Percentiles rank a stretch among this genome's conserved stretches.
Conservation (phyloP, 2,329 filamentous ascomycete species). For the Trichoderma cornu-damae region DNA sequence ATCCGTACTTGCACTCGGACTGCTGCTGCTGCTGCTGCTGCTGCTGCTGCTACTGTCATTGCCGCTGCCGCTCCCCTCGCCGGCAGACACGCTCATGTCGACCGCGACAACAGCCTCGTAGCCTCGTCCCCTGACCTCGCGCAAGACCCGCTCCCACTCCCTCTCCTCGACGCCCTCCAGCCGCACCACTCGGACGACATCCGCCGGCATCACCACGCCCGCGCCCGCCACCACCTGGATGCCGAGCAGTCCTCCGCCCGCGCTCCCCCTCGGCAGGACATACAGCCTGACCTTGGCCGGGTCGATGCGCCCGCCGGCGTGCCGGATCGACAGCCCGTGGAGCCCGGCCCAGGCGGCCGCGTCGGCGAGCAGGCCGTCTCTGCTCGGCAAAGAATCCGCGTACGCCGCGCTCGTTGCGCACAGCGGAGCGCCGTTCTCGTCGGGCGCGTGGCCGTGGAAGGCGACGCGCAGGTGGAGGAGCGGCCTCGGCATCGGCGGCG, state of each 20-base stretch:
- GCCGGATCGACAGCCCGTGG: background rate
- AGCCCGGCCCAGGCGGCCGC: background rate
- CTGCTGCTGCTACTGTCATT: no score
- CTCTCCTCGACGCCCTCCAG: constrained; percentile 26
- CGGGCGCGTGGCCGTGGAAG: background rate
- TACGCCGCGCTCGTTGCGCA: background rate
- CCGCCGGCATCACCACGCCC: constrained; percentile 17
- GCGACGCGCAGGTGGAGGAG: background rate
- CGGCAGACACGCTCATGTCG: constrained; percentile 19
- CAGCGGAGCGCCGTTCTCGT: background rate
- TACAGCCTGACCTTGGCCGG: background rate
- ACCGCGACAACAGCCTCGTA: constrained; percentile 26
- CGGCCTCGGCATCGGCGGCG: background rate
- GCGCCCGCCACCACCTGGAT: background rate
- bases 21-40: no score
- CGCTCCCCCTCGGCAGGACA: background rate
- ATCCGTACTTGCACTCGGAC: no score
- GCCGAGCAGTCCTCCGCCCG: background rate
- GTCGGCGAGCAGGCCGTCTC: background rate
- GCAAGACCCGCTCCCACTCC: constrained; percentile 26
- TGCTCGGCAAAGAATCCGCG: background rate
- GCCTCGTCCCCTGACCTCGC: constrained; percentile 13
- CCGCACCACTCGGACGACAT: constrained; percentile 30
- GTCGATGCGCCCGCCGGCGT: background rate
- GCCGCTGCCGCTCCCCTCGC: background rate